Base-by-base conservation (phyloP, 2,329 filamentous ascomycete genomes). In the Chaetothyriales sp. region DNA sequence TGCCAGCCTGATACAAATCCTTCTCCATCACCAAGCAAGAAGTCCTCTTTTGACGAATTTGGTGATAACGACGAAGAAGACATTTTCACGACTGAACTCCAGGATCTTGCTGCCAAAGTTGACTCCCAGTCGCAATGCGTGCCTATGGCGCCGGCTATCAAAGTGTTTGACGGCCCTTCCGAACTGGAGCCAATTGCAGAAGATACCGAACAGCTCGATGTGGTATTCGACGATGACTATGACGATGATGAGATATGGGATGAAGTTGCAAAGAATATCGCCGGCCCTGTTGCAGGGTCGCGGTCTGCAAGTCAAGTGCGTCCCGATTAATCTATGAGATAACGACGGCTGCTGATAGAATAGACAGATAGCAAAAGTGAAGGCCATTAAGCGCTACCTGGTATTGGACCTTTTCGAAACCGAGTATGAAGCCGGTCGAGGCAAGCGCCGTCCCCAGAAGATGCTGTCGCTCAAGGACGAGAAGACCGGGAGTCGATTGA, bases 341-440 rank as follows among this genome's bases (percentile, higher is more conserved):
- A 18, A 15, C 19, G 18, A 18, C 32, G 26, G 9, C 19, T 74
- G 70, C 84, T 88, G 81, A 89, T 73, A 70, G 63, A 64, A 71
- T 73, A 77, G 84, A 83, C 79, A 76, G 68, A 77, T 72, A 64
- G 70, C 75, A 64, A 84, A 75, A 59, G 54, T 51, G 48, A 65
- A 80, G 70, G 79, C 82, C 46, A 93, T 94, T 62, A 87, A 94
- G 68, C 83, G 90, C 58, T 95, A 94, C 69, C 73, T 89, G 56
- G 77, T 95, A 60, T 83, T 81, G 57, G 80, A 83, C 62, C 78
- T 89, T 58, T 70, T 84, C 53, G 78, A 85, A 54, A 78, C 77
- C 59, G 74, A 80, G 45, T 94, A 86, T 65, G 70, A 71, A 52
- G 79, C 82, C 65, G 72, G 76, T 19, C 75, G 73, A 57, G 80